Percentiles rank a stretch among this genome's conserved stretches.
These are phyloP conservation scores for Colletotrichum tamarilloi DNA, from an alignment of 2,329 filamentous ascomycete genomes.

Conservation along the genomic window DNA sequence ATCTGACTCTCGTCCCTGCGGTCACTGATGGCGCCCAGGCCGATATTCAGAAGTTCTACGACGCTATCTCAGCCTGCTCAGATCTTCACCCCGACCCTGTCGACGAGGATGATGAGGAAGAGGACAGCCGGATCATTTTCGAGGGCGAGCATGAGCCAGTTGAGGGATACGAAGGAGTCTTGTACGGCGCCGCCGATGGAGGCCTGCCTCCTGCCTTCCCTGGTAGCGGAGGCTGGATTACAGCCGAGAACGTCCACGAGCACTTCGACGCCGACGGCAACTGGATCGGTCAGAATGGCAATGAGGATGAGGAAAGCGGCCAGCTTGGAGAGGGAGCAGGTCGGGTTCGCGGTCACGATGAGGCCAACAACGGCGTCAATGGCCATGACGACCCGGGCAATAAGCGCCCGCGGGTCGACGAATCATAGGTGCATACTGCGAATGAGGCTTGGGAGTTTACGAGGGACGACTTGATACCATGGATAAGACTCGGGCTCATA, in stretches of 20 bases:
- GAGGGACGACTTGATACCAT: constrained; percentile 29
- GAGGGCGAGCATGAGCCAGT: constrained; percentile 66
- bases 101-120: constrained; percentile 68
- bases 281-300: constrained; percentile 66
- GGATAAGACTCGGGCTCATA: background rate
- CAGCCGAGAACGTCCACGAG: constrained; percentile 88
- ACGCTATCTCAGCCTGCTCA: constrained; percentile 78
- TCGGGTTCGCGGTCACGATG: constrained; percentile 64
- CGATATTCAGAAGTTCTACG: constrained; percentile 64
- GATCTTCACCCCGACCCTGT: constrained; percentile 79
- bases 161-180: constrained; percentile 67
- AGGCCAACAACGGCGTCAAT: constrained; percentile 60
- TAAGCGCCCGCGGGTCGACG: constrained; percentile 60
- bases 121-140: constrained; percentile 67
- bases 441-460: background rate
- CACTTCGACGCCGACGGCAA: constrained; percentile 86
- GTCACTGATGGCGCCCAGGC: constrained; percentile 39
- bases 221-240: constrained; percentile 86
- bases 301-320: constrained; percentile 53
- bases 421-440: background rate
- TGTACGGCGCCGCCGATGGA: constrained; percentile 58
- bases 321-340: constrained; percentile 74
- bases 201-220: constrained; percentile 75
- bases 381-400: constrained; percentile 56
- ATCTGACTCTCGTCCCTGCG: constrained; percentile 73